Base-by-base conservation (phyloP, 441 rosid species). In the Populus trichocarpa region DNA sequence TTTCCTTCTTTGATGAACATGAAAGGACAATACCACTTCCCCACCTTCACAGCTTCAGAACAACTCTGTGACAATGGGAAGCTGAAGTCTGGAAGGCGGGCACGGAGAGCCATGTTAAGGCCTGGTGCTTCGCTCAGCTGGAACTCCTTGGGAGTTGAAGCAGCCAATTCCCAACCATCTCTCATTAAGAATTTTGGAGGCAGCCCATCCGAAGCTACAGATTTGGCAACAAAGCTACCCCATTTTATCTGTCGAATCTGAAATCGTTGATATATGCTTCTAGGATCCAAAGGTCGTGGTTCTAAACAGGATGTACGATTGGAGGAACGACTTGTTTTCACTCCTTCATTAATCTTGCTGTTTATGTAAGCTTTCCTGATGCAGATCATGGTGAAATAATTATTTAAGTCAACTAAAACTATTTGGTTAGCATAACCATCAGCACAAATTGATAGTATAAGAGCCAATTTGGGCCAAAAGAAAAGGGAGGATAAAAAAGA, bases 1-100 rank as follows among this genome's bases (percentile, higher is more conserved):
- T 40, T 53, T 75, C 72, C 76, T n/a, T 91, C 92, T 38, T 78
- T 87, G 70, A 91, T 74, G n/a, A 90, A 91, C 82, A 91, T 80
- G 86, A 90, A 92, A 42, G 92, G 95, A 8, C 84, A 85, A 22
- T 88, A 89, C 97, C 95, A 92, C 28, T 79, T 83, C 35, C 95
- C 97, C 11, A 87, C 87, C 6, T 46, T 75, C 11, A 87, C 76
- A 18, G 71, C 32, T 8, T 66, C 25, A 3, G 81, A 83, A 12
- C 22, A 64, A 28, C 23, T 72, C 10, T 16, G 36, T 7, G 88
- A 75, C 23, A 79, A 10, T 1, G 85, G 75, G 71, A 83, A 76
- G 67, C 69, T 67, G 66, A 84, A 83, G 46, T 53, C 83, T 0
- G 91, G 93, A 68, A 87, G 86, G 67, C 78, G 75, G 7, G 79